Conservation (phyloP, 371 early-diverging fungal species). For the Fennellomyces sp. region DNA sequence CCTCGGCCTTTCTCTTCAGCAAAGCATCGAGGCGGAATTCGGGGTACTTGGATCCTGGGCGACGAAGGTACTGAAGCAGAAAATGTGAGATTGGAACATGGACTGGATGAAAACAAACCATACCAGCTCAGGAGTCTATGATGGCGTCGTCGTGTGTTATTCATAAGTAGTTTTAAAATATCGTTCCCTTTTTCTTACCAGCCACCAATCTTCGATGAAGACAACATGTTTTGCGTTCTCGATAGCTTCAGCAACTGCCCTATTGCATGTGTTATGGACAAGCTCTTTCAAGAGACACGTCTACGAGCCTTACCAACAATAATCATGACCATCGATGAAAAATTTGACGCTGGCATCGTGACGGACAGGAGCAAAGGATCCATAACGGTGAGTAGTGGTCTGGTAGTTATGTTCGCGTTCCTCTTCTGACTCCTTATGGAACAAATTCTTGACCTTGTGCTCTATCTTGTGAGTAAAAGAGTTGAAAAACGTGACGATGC, state of each 20-base stretch:
- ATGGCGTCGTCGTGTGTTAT: no score
- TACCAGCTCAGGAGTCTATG: constrained; percentile 56
- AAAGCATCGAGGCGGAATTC: constrained; percentile 84
- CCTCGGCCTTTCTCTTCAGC: constrained; percentile 83
- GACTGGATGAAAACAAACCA: no score
- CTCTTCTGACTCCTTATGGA: constrained; percentile 26
- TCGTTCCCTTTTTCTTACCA: constrained; percentile 51
- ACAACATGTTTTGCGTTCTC: constrained; percentile 74
- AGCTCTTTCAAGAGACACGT: background rate
- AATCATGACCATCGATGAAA: constrained; percentile 85
- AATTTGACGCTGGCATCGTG: constrained; percentile 67
- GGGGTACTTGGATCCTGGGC: constrained; percentile 75
- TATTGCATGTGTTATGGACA: constrained; percentile 4
- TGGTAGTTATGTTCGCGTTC: constrained; percentile 29
- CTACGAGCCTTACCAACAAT: constrained; percentile 56
- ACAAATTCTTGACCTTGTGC: constrained; percentile 28
- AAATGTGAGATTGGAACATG: no score
- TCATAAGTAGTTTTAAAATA: no score
- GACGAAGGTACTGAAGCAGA: constrained; percentile 69
- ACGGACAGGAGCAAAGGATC: constrained; percentile 85
- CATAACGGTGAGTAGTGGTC: constrained; percentile 66
- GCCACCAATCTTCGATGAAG: constrained; percentile 95
- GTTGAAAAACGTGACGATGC: constrained; percentile 1
- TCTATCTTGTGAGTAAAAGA: background rate
- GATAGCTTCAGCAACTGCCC: constrained; percentile 80